Evolutionary conservation across 2,329 filamentous ascomycete species (phyloP).

Genomic region (Diaporthe ampelina): DNA sequence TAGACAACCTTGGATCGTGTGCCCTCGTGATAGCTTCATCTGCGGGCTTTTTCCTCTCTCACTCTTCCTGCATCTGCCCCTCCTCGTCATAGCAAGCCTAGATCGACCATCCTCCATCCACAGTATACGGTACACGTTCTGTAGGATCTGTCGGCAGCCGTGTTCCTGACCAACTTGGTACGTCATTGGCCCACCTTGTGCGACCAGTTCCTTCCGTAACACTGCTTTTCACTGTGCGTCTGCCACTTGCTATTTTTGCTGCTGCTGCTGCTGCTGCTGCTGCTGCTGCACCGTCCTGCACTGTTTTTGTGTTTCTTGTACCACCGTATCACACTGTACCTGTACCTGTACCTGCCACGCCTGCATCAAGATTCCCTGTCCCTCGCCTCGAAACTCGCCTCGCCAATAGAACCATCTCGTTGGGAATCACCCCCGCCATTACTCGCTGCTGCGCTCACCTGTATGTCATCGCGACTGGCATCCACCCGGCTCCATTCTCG

Average conservation of each 20-base stretch:
- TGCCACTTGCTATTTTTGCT: background rate
- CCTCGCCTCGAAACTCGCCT: conserved; percentile 2
- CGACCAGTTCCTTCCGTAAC: background rate
- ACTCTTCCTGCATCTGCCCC: background rate
- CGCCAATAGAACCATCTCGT: conserved; percentile 25
- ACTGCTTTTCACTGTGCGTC: background rate
- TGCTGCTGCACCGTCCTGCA: background rate
- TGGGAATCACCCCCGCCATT: conserved; percentile 35
- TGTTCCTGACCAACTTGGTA: conserved; percentile 23
- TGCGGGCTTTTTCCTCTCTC: too few species aligned
- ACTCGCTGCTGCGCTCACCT: conserved; percentile 32
- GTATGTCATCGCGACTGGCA: conserved; percentile 30
- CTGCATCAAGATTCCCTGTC: background rate
- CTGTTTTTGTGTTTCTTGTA: background rate
- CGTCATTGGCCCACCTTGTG: conserved; percentile 26
- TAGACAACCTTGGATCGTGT: too few species aligned
- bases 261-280: background rate
- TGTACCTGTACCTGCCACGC: conserved; percentile 6
- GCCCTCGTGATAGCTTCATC: conserved; percentile 2
- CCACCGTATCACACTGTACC: background rate
- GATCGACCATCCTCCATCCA: background rate
- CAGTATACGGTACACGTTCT: background rate
- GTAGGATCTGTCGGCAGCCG: background rate
- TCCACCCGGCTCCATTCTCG: conserved; percentile 13
- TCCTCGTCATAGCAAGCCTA: background rate